Evolutionary conservation across 1,139 yeast species (phyloP), one percentile per base, ranked within the genome.

Genomic region (Candida sp.): DNA sequence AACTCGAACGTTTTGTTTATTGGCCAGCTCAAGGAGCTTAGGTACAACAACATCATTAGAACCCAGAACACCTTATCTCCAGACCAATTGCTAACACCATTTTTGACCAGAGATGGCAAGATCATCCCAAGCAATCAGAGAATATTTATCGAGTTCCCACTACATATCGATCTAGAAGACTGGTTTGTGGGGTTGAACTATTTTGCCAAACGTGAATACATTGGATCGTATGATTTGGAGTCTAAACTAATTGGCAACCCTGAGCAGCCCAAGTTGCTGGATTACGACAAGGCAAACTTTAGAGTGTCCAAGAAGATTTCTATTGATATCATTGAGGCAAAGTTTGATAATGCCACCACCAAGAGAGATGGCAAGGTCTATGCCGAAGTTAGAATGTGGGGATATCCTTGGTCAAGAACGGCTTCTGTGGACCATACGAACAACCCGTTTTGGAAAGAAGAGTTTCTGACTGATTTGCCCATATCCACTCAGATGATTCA

Each of bases 111-210:
- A 47, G 80, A 75, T 31, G 75, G 74, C 42, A 72, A 72, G 50
- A 54, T 64, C 2, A 61, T 71, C 17, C 65, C 67, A 17, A 72
- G 65, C 45, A 69, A 70, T 53, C 75, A 80, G 51, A 61, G 82
- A 39, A 70, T 86, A 2, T 68, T 85, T 33, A 73, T 88, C 47
- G 85, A 84, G 58, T 90, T 90, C 58, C 87, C 89, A 1, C 72
- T 85, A 40, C 84, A 84, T 57, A 83, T 85, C 34, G 96, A 90
- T 65, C 76, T 87, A 49, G 96, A 88, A 59, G 96, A 89, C 65
- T 91, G 97, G 97, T 78, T 84, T 58, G 89, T 90, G 6, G 87
- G 93, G 0, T 69, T 91, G 51, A 81, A 80, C 53, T 82, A 90
- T 25, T 85, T 88, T 62, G 80, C 96, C 3, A 80, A 80, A 56